A percentile compares a stretch with the other conserved stretches of the same genome.
Conservation (phyloP, 2,329 filamentous ascomycete species). For the Westerdykella ornata region DNA sequence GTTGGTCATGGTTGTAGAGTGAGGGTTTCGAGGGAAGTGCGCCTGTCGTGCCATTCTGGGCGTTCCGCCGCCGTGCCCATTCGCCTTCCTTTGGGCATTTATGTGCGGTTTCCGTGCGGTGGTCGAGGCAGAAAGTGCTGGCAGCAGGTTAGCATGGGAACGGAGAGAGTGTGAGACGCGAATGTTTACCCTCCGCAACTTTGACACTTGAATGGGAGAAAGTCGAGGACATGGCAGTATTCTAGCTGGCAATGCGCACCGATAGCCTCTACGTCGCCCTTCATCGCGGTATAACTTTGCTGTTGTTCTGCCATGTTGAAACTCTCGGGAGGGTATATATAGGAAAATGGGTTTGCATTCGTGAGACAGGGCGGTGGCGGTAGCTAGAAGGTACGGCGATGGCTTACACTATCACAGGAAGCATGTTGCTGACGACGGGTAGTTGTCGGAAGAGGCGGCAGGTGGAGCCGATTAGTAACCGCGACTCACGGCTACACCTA, state of each 20-base stretch:
- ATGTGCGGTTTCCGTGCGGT: conserved; percentile 80
- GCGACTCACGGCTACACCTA: too few relatives aligned
- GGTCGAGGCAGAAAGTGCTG: conserved; percentile 84
- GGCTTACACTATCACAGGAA: conserved; percentile 8
- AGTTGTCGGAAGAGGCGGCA: neutral
- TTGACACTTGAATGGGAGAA: conserved; percentile 89
- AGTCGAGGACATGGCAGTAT: conserved; percentile 92
- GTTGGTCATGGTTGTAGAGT: conserved; percentile 57
- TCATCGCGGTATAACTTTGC: conserved; percentile 61
- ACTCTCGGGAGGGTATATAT: neutral
- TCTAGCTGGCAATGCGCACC: conserved; percentile 85
- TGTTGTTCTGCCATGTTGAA: neutral
- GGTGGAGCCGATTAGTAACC: neutral
- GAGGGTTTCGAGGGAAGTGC: conserved; percentile 44
- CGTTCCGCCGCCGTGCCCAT: conserved; percentile 50
- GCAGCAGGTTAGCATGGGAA: conserved; percentile 7
- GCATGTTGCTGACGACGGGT: conserved; percentile 9
- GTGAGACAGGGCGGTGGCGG: conserved; percentile 2
- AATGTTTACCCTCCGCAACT: conserved; percentile 59
- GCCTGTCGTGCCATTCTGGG: conserved; percentile 23
- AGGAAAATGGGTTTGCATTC: conserved; percentile 13
- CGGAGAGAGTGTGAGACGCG: neutral
- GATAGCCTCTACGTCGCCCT: conserved; percentile 71
- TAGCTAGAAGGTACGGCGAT: conserved; percentile 7
- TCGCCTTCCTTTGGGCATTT: conserved; percentile 56